phyloP scores from a whole-genome alignment of 768 basidiomycete species.

The Phaeotremella skinneri region DNA sequence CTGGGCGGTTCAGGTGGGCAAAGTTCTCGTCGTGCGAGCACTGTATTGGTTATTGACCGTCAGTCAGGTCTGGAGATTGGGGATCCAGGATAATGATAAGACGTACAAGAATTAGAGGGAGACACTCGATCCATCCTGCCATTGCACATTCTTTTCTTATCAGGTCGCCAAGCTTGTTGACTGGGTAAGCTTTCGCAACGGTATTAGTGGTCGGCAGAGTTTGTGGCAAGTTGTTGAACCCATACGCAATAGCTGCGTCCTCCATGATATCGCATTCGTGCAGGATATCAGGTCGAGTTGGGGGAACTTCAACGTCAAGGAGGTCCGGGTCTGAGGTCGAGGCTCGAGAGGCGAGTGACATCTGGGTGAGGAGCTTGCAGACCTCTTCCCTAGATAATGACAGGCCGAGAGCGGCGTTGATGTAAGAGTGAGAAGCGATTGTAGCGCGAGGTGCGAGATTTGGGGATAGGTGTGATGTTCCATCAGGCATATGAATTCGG shows the following conservation, averaged over 20 bases:
- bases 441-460: constrained; percentile 71
- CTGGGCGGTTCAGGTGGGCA: constrained; percentile 79
- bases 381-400: constrained; percentile 66
- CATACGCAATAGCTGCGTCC: constrained; percentile 94
- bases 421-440: constrained; percentile 77
- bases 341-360: constrained; percentile 67
- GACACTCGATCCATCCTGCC: constrained; percentile 92
- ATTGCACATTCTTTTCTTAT: constrained; percentile 86
- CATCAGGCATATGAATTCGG: constrained; percentile 75
- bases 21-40: constrained; percentile 99
- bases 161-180: constrained; percentile 85
- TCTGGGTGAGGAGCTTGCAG: constrained; percentile 70
- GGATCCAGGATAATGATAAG: background rate
- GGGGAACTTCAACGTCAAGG: constrained; percentile 73
- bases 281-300: constrained; percentile 96
- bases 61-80: background rate
- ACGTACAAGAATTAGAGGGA: constrained; percentile 86
- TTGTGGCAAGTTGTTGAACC: constrained; percentile 92
- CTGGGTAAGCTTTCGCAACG: constrained; percentile 83
- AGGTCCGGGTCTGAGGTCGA: constrained; percentile 65
- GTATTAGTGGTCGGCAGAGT: constrained; percentile 92
- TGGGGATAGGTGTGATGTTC: constrained; percentile 71
- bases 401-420: constrained; percentile 94
- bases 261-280: constrained; percentile 99
- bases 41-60: constrained; percentile 54